Evolutionary conservation across 2,329 filamentous ascomycete genomes (phyloP), one percentile per base, ranked within the genome.

Genomic region (Aspergillus aculeatinus): DNA sequence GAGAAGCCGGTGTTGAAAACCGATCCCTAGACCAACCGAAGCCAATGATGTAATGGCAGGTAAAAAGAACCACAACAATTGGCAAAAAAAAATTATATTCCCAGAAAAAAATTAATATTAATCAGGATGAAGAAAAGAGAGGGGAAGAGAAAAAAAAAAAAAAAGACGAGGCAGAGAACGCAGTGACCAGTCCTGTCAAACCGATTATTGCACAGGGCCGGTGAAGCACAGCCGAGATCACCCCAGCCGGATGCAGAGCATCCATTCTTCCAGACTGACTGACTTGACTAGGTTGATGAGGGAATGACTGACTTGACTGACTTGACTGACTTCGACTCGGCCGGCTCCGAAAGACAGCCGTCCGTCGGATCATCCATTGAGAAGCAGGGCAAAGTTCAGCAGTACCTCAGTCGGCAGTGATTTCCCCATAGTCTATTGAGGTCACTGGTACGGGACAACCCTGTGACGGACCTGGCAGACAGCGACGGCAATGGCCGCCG

Each of bases 221-320:
- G 65, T 67, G 63, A 61, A 60, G 60, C 33, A 48, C 49, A 58
- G 47, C 65, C 59, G 63, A 65, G 63, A 67, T 68, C 66, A 68
- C 65, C 66, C 64, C 66, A 68, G 66, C 65, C 66, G 66, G 66
- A 68, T 63, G 54, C 42, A 59, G 56, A 42, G 51, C 44, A 66
- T 67, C 65, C 65, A 67, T 19, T 35, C 39, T 44, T 44, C 39
- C 39, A 44, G 39, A 44, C 39, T 44, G 35, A 35, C 33, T 6
- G 5, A 16, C 11, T 16, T 35, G 33, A 35, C 33, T 6, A 35
- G 33, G 14, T 29, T 29, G 27, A 9, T 29, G 27, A 29, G 7
- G 27, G 27, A 9, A 29, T 29, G 27, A 35, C 12, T 35, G 33
- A 29, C 48, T 29, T 31, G 42, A 51, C 33, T 35, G 33, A 12